These are phyloP conservation scores for Xerophyta viscosa DNA, from an alignment of 106 monocot species.

Conservation along the genomic window DNA sequence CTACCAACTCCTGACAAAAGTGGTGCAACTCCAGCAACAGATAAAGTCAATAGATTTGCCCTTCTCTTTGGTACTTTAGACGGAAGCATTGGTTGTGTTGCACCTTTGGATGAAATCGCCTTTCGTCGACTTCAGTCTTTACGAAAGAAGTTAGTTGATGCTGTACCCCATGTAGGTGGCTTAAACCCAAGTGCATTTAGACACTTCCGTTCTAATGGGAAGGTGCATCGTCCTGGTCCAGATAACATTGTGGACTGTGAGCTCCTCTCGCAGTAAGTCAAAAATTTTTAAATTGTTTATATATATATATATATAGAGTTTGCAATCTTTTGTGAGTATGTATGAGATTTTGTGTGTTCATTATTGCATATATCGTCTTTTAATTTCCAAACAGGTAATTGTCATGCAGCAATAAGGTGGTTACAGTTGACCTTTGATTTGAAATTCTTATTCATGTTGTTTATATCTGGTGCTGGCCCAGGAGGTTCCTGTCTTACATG, in stretches of 20 bases:
- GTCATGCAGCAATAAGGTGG: too few species aligned
- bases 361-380: too few species aligned
- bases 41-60: constrained; percentile 90
- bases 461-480: too few species aligned
- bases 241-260: constrained; percentile 92
- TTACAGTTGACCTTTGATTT: too few species aligned
- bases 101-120: constrained; percentile 87
- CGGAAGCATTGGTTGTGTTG: constrained; percentile 88
- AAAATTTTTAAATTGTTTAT: too few species aligned
- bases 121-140: constrained; percentile 83
- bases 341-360: too few species aligned
- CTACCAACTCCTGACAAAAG: constrained; percentile 49
- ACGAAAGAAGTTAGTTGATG: constrained; percentile 77
- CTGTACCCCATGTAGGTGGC: constrained; percentile 82
- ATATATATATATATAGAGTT: too few species aligned
- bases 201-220: constrained; percentile 76
- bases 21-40: constrained; percentile 32
- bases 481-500: too few species aligned
- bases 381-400: too few species aligned
- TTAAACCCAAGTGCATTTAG: constrained; percentile 82
- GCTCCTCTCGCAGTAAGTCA: constrained; percentile 82
- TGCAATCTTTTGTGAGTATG: too few species aligned
- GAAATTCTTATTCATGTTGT: too few species aligned
- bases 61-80: constrained; percentile 87
- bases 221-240: constrained; percentile 84